A percentile compares a stretch with the other conserved stretches of the same genome.
Conservation (phyloP, 345 rosid species). For the Eucalyptus regnans region DNA sequence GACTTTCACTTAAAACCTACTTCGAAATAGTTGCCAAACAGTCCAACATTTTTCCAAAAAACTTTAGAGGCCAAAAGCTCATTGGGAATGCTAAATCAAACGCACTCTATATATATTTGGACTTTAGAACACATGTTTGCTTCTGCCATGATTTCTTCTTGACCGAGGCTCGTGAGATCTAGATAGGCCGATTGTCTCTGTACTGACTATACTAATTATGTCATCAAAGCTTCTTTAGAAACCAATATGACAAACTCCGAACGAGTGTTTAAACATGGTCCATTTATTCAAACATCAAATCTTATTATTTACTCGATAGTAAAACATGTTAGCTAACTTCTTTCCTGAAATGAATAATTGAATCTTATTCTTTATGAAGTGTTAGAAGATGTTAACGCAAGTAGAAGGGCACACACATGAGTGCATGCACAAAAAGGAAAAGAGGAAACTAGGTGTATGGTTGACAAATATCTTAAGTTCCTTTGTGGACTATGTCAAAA, state of each 20-base stretch:
- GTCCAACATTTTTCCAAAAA: too few relatives aligned
- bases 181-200: background rate
- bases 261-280: background rate
- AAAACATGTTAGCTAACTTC: background rate
- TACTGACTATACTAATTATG: background rate
- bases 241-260: background rate
- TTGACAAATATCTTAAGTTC: too few relatives aligned
- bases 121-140: too few relatives aligned
- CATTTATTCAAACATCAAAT: background rate
- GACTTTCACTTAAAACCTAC: too few relatives aligned
- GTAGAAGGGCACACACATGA: background rate
- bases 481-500: too few relatives aligned
- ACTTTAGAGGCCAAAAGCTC: too few relatives aligned
- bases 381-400: background rate
- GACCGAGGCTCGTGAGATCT: background rate
- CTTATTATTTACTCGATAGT: background rate
- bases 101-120: too few relatives aligned
- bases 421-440: background rate
- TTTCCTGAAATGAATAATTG: background rate
- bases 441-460: background rate
- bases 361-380: background rate
- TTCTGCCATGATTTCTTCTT: too few relatives aligned
- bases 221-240: background rate
- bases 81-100: too few relatives aligned
- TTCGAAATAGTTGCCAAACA: fast-evolving